Evolutionary conservation across 148 eudicot genomes (phyloP).

Genomic region (Mesembryanthemum crystallinum): DNA sequence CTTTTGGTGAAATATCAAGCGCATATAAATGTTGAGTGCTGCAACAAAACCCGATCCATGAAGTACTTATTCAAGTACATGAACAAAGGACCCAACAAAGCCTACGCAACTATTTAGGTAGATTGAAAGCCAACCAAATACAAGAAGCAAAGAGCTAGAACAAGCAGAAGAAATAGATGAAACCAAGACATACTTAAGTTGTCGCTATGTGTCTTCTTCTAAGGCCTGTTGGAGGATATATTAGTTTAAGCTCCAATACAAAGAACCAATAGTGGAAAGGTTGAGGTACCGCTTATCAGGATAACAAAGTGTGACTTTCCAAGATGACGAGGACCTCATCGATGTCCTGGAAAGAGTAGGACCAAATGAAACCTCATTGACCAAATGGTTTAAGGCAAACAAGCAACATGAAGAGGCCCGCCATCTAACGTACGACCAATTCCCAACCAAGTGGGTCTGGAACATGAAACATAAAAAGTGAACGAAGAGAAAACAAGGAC

Average conservation of each 20-base stretch:
- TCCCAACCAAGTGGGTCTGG: not conserved
- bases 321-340: not conserved
- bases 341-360: not conserved
- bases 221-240: not conserved
- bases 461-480: not conserved
- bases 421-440: not conserved
- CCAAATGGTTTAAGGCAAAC: not conserved
- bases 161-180: not conserved
- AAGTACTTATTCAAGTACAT: slow-evolving; percentile 10
- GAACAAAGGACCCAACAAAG: not conserved
- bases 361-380: not conserved
- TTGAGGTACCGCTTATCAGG: not conserved
- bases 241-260: not conserved
- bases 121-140: no score
- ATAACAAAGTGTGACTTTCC: not conserved
- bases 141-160: not conserved
- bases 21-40: slow-evolving; percentile 11
- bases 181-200: not conserved
- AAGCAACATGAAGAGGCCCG: not conserved
- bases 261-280: not conserved
- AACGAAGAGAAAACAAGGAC: not conserved
- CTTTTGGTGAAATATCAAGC: slow-evolving; percentile 4
- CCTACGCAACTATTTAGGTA: not conserved
- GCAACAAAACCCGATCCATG: not conserved
- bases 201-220: not conserved